phyloP scores from a whole-genome alignment of 225 moss, liverwort and hornwort species.

The Sphagnum tenellum region DNA sequence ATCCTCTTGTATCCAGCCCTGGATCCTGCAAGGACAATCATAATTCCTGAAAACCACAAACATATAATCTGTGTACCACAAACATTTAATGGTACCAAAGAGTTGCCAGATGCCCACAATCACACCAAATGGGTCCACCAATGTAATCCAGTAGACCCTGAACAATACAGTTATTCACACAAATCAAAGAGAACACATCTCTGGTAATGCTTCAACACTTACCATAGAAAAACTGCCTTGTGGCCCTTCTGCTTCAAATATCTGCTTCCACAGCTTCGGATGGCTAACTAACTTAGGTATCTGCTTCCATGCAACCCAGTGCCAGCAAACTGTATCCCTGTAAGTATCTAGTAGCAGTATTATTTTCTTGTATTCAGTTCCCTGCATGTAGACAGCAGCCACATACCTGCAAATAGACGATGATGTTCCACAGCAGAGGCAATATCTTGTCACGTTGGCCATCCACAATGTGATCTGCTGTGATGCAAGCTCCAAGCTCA shows the following conservation, averaged over 20 bases:
- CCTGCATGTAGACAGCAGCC: not conserved
- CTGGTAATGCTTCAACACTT: not conserved
- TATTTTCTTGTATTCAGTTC: not conserved
- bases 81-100: too few relatives aligned
- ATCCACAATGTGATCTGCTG: conserved; percentile 57
- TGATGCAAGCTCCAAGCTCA: conserved; percentile 46
- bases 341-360: not conserved
- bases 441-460: conserved; percentile 61
- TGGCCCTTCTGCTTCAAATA: conserved; percentile 33
- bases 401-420: conserved; percentile 68
- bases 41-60: too few relatives aligned
- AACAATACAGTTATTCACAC: too few relatives aligned
- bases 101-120: too few relatives aligned
- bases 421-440: conserved; percentile 65
- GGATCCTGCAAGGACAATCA: conserved; percentile 11
- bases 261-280: conserved; percentile 66
- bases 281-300: conserved; percentile 67
- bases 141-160: too few relatives aligned
- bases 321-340: not conserved
- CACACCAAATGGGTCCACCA: too few relatives aligned
- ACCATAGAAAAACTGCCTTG: conserved; percentile 25
- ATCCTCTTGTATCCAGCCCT: conserved; percentile 18
- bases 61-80: too few relatives aligned
- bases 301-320: conserved; percentile 16
- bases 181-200: too few relatives aligned